A percentile compares a stretch with the other conserved stretches of the same genome.
Conservation (phyloP, 164 flowering plant genomes). For the Magnolia sinica region DNA sequence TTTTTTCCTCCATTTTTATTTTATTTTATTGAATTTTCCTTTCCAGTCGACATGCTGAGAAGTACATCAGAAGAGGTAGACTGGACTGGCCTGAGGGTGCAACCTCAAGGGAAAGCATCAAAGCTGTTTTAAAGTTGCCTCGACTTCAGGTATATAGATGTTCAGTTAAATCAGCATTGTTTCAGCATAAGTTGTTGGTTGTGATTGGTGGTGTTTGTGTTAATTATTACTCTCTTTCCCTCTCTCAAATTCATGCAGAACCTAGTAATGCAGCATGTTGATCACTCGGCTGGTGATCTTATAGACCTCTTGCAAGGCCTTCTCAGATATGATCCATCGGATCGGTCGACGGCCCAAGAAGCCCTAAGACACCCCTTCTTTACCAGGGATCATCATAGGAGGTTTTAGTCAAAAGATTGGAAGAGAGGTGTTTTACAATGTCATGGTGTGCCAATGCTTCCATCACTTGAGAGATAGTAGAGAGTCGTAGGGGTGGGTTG, state of each 20-base stretch:
- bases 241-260: constrained; percentile 27
- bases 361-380: constrained; percentile 74
- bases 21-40: not conserved
- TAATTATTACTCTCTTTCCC: not conserved
- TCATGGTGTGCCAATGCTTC: too few relatives aligned
- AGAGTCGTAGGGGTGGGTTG: too few relatives aligned
- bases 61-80: constrained; percentile 60
- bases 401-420: not conserved
- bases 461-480: too few relatives aligned
- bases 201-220: not conserved
- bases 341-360: constrained; percentile 53
- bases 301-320: constrained; percentile 68
- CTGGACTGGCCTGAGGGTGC: constrained; percentile 79
- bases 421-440: not conserved
- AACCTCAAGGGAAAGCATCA: constrained; percentile 67
- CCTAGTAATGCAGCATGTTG: constrained; percentile 66
- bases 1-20: too few relatives aligned
- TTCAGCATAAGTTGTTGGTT: not conserved
- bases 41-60: constrained; percentile 59
- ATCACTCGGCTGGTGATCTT: constrained; percentile 61
- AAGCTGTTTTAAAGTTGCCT: constrained; percentile 55
- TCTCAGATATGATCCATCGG: constrained; percentile 54
- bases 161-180: not conserved
- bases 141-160: constrained; percentile 49
- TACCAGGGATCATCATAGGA: constrained; percentile 37